Evolutionary conservation across 1,139 yeast genomes (phyloP), one percentile per base, ranked within the genome.

Genomic region (Candida smagusa): DNA sequence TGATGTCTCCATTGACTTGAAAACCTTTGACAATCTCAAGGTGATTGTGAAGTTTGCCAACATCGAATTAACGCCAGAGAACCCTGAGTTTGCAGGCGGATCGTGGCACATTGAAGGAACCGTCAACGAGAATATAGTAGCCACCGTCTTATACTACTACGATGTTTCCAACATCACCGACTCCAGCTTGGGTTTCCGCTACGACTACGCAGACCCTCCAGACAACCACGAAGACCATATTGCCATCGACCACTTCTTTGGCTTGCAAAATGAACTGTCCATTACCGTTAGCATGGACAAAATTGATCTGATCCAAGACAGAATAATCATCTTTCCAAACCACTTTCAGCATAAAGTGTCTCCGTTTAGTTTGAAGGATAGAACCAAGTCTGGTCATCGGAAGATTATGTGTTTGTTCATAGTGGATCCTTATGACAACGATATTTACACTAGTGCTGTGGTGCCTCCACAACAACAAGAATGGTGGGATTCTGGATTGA

Each of bases 21-120:
- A 31, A 7, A 31, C 34, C 7, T 58, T 58, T 36, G 42, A 46
- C 2, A 36, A 49, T 11, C 46, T 68, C 34, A 67, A 67, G 43
- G 71, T 69, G 6, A 65, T 68, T 38, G 67, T 61, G n/a, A 69
- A 69, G 45, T 37, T 69, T 41, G 72, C 74, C 19, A 62, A 65
- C 42, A 70, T 71, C 37, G 67, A 65, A 35, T 54, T 68, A 35
- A 66, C 71, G 3, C 74, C 76, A 0, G 70, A 67, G 28, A 58
- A 58, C n/a, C 69, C 74, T 8, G 38, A 32, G 3, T 71, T 69
- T 38, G 37, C 46, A 1, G 76, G 76, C 6, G 75, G 76, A 0
- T 45, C 68, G 6, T 70, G 76, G 76, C 75, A 70, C 37, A 59
- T 69, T 1, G 76, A 70, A 46, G 76, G 75, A 1, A 56, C 66